These are phyloP conservation scores for Perilla frutescens DNA, from an alignment of 257 asterid species.

Conservation along the genomic window DNA sequence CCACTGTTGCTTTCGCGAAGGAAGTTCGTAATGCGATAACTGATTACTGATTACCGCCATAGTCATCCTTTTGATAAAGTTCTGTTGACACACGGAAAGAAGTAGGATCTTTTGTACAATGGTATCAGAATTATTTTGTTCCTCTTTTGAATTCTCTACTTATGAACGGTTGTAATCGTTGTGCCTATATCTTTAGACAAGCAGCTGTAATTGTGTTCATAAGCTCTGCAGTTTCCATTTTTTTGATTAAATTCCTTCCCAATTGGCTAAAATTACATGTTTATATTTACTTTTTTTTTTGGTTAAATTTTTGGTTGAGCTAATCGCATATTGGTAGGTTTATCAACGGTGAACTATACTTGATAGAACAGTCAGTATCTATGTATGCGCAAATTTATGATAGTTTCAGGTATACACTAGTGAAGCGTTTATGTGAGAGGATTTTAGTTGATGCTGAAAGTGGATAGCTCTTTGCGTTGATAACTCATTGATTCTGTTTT, in stretches of 20 bases:
- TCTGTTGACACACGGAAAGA: conserved; percentile 27
- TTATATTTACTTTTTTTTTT: neutral
- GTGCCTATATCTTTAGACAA: conserved; percentile 35
- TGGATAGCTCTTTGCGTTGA: neutral
- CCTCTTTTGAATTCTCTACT: conserved; percentile 31
- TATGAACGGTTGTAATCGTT: conserved; percentile 35
- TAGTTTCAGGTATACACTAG: conserved; percentile 9
- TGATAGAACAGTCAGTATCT: neutral
- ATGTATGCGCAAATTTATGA: neutral
- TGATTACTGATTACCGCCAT: conserved; percentile 8
- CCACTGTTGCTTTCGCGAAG: neutral
- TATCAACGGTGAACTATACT: neutral
- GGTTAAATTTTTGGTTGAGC: conserved; percentile 7
- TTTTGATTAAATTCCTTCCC: neutral
- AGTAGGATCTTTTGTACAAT: conserved; percentile 34
- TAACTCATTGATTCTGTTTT: neutral
- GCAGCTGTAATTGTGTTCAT: conserved; percentile 31
- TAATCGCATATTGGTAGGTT: conserved; percentile 15
- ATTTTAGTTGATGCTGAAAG: neutral
- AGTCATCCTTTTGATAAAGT: conserved; percentile 40
- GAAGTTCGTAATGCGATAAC: conserved; percentile 21
- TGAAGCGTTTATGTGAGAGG: conserved; percentile 1
- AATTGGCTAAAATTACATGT: neutral
- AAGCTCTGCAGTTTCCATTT: neutral
- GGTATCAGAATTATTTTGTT: conserved; percentile 48